Conservation (phyloP, 1,284 basidiomycete species). For the Rhodotorula sp. region DNA sequence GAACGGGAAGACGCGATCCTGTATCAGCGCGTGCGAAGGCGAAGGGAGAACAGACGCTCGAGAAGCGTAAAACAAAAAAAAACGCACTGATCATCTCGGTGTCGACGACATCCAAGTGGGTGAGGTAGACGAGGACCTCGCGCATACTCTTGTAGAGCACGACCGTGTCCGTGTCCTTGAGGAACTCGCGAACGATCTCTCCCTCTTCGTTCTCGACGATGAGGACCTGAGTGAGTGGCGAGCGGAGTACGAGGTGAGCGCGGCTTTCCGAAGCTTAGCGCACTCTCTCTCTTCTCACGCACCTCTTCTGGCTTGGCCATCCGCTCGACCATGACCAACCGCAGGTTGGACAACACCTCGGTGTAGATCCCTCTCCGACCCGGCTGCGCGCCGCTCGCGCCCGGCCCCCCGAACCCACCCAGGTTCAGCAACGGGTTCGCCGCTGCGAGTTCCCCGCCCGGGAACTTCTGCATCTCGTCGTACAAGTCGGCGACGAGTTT, state of each 20-base stretch:
- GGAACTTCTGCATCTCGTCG: constrained; percentile 89
- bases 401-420: constrained; percentile 55
- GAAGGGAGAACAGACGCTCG: too few relatives aligned
- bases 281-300: constrained; percentile 42
- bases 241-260: too few relatives aligned
- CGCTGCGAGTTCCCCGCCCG: constrained; percentile 47
- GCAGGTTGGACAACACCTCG: constrained; percentile 89
- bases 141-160: constrained; percentile 99
- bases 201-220: constrained; percentile 99
- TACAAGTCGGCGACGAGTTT: constrained; percentile 99
- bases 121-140: constrained; percentile 81
- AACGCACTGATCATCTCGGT: constrained; percentile 77
- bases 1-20: not conserved
- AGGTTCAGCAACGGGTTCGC: constrained; percentile 80
- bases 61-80: too few relatives aligned
- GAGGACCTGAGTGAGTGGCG: constrained; percentile 64
- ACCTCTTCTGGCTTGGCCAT: constrained; percentile 99
- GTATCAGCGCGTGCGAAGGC: too few relatives aligned
- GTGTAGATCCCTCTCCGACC: constrained; percentile 90
- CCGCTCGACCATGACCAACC: constrained; percentile 94
- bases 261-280: not conserved
- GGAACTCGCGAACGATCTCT: constrained; percentile 98
- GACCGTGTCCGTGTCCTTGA: constrained; percentile 99
- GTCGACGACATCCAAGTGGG: constrained; percentile 92
- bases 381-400: constrained; percentile 55